Base-by-base conservation (phyloP, 108 stramenopile genomes). In the Bacterosira constricta region DNA sequence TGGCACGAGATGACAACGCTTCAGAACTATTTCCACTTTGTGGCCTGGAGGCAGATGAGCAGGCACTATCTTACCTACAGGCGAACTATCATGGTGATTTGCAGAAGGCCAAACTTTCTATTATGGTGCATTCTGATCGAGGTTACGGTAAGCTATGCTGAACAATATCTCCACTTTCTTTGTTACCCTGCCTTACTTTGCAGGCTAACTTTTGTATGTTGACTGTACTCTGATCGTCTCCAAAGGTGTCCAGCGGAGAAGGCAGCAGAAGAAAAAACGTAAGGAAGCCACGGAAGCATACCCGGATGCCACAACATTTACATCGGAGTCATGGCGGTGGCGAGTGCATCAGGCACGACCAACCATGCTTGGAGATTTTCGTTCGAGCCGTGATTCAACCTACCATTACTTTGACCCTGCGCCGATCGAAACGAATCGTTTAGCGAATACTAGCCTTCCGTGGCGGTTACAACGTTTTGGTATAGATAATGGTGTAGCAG, bases 321-420 rank as follows among this genome's bases (percentile, higher is more conserved):
- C 77, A 10, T 78, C 77, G 13, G 77, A 78, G 59, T 78, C 77
- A 36, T 78, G 77, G 77, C 53, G 77, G 49, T 78, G 77, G 77
- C 56, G 77, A 70, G 66, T 78, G 18, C 68, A 78, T 52, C 77
- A 70, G 21, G 77, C 77, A 37, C 63, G 63, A 17, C 63, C 69
- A 38, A 70, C 63, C 1, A 78, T 78, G 77, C 69, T 78, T 36
- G 69, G 77, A 38, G 77, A 78, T 59, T 59, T 63, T 44, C 61
- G 67, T 39, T 63, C 77, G 1, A 58, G 36, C 52, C 62, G 56
- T 25, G 61, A 59, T 30, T 49, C 60, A 25, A 65, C 50, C 35
- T 78, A 78, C 65, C 69, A 78, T 29, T 78, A 70, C 53, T 78
- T 78, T 35, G 53, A 69, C 31, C 67, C 68, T 23, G 55, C 68